Percentiles rank a stretch among this genome's conserved stretches.
These are phyloP conservation scores for Tribonema minus DNA, from an alignment of 108 stramenopile species.

Conservation along the genomic window DNA sequence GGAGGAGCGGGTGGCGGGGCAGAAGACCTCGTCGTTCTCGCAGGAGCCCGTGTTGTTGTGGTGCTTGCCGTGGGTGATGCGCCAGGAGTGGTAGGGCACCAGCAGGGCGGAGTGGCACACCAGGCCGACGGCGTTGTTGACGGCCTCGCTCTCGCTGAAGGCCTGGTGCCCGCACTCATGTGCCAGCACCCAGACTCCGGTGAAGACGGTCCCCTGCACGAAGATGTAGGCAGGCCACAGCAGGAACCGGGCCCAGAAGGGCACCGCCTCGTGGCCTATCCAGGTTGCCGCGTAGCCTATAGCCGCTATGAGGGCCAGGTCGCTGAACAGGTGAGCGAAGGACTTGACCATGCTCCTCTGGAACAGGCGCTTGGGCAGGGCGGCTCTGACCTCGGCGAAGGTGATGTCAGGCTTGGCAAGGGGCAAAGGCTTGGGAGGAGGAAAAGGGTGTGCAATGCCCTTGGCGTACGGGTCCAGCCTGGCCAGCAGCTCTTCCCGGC, in stretches of 20 bases:
- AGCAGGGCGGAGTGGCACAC: slow-evolving; percentile 89
- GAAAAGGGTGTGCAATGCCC: slow-evolving; percentile 51
- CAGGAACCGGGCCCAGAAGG: slow-evolving; percentile 58
- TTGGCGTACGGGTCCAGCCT: slow-evolving; percentile 32
- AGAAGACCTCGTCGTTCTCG: slow-evolving; percentile 87
- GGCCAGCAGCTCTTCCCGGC: slow-evolving; percentile 34
- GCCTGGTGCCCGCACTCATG: slow-evolving; percentile 99
- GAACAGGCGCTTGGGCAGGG: slow-evolving; percentile 88
- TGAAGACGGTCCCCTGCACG: slow-evolving; percentile 90
- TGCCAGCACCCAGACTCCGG: slow-evolving; percentile 97
- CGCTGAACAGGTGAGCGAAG: slow-evolving; percentile 73
- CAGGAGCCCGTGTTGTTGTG: slow-evolving; percentile 92
- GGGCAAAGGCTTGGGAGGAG: slow-evolving; percentile 48
- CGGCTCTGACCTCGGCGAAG: slow-evolving; percentile 45
- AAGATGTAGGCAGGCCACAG: slow-evolving; percentile 93
- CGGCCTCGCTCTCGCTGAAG: slow-evolving; percentile 78
- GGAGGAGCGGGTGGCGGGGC: slow-evolving; percentile 68
- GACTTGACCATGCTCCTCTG: slow-evolving; percentile 75
- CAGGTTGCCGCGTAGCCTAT: slow-evolving; percentile 80
- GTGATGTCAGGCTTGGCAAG: slow-evolving; percentile 50
- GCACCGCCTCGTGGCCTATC: slow-evolving; percentile 61
- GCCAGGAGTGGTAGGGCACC: slow-evolving; percentile 98
- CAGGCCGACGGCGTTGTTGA: slow-evolving; percentile 91
- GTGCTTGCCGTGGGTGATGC: slow-evolving; percentile 91
- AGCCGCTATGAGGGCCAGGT: slow-evolving; percentile 70